Base-by-base conservation (phyloP, 2,329 filamentous ascomycete genomes). In the Sphaceloma murrayae region DNA sequence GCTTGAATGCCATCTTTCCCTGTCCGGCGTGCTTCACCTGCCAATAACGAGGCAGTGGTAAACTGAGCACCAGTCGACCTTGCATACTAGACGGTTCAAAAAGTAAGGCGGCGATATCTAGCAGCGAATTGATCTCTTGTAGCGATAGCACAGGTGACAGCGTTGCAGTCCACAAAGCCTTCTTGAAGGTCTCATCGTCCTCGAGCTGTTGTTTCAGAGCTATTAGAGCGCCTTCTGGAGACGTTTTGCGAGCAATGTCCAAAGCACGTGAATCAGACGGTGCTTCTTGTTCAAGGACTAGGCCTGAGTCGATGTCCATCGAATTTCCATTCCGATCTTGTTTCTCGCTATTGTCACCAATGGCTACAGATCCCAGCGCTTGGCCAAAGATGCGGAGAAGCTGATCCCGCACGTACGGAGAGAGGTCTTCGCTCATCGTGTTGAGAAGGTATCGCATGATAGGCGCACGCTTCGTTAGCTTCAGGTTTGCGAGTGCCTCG, bases 31-130 rank as follows among this genome's bases (percentile, higher is more conserved):
- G 63, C 52, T 70, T 59, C 21, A 68, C 67, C 45, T 62, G 67
- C 72, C 73, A 80, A 54, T 74, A 77, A 9, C 67, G 68, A 18
- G 77, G 77, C 46, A 72, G 69, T 48, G 66, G 67, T 42, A 80
- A 53, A 7, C 53, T 61, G n/a, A 78, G 62, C 14, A 64, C 59
- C 19, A 71, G 63, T 7, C 42, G 42, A n/a, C 42, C 42, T 19
- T 45, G 42, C 14, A 65, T 66, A 13, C 69, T 69, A n/a, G 66
- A 56, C 6, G 73, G 61, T 21, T 73, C 66, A 51, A 74, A 80
- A 11, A 81, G 57, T 46, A 77, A 59, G 27, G 64, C 62, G 49
- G 74, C 77, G 26, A 80, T 64, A 49, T 78, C 74, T 13, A 74
- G 62, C 22, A 80, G 65, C 29, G 74, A 69, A 5, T 67, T 67